These are phyloP conservation scores for Vigna angularis DNA, from an alignment of 306 rosid genomes.

Conservation along the genomic window DNA sequence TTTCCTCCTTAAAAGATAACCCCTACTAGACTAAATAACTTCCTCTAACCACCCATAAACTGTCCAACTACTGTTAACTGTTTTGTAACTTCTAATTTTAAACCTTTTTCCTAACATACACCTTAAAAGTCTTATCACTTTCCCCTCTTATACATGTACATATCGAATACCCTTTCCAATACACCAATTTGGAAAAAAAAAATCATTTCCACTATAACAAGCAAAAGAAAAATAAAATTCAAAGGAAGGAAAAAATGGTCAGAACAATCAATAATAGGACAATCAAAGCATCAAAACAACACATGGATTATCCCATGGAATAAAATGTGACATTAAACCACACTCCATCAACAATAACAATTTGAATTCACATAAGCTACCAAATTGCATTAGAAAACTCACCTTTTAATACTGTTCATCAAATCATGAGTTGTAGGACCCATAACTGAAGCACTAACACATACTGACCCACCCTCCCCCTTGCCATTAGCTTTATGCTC, in stretches of 20 bases:
- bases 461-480: constrained; percentile 53
- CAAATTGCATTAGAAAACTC: constrained; percentile 45
- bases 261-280: neutral
- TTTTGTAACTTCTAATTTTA: no score
- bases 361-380: constrained; percentile 29
- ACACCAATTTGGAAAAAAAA: neutral
- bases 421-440: constrained; percentile 44
- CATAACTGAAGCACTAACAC: constrained; percentile 33
- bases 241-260: neutral
- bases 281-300: constrained; percentile 18
- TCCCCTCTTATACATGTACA: no score
- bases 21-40: no score
- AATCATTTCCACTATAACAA: neutral
- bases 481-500: constrained; percentile 54
- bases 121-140: no score
- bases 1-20: no score
- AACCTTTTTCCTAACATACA: no score
- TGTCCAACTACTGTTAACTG: no score
- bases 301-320: constrained; percentile 21
- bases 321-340: constrained; percentile 3
- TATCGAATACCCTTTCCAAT: no score
- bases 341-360: constrained; percentile 7
- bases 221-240: neutral
- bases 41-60: no score
- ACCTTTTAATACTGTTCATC: constrained; percentile 50